Base-by-base conservation (phyloP, 23 red algal species). In the Porphyridium purpureum region DNA sequence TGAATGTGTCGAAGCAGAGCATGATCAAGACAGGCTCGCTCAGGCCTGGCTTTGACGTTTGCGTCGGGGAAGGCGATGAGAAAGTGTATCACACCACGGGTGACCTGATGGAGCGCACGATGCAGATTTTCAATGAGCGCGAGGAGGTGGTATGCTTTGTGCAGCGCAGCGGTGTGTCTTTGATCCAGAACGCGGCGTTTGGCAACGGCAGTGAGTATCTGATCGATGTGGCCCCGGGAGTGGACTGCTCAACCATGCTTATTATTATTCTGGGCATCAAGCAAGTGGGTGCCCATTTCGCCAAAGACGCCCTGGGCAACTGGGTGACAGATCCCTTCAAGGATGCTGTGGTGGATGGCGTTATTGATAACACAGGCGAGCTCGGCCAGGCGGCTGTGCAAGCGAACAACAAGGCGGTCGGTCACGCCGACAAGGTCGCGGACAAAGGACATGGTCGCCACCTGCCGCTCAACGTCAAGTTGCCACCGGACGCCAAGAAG, bases 181-280 rank as follows among this genome's bases (percentile, higher is more conserved):
- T 81, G 21, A 11, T 81, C 31, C 50, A 49, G 24, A 81, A 64
- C 2, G 75, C 55, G 19, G 61, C 35, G 14, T 62, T 81, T 54
- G 75, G 75, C 7, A 36, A 34, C 35, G 75, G 75, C 42, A 59
- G 47, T 31, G 75, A 81, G 54, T 57, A 49, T 27, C 55, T 58
- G 1, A 70, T 81, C 52, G 75, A 81, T 33, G 70, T 81, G 26
- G 75, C 75, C 21, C 75, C 75, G 5, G 75, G 75, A 17, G 75
- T 81, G 29, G 75, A 81, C 46, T 68, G 62, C 34, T 50, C 44
- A 48, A 22, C 44, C 9, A 22, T 48, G 2, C 44, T 48, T 1
- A 22, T 22, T 22, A 22, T 48, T 15, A 15, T 48, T 22, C 23
- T 48, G 19, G 44, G 17, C 44, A 2, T 3, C 19, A 48, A 48